Evolutionary conservation across 331 rosid species (phyloP), one percentile per base, ranked within the genome.

Genomic region (Stylosanthes scabra): DNA sequence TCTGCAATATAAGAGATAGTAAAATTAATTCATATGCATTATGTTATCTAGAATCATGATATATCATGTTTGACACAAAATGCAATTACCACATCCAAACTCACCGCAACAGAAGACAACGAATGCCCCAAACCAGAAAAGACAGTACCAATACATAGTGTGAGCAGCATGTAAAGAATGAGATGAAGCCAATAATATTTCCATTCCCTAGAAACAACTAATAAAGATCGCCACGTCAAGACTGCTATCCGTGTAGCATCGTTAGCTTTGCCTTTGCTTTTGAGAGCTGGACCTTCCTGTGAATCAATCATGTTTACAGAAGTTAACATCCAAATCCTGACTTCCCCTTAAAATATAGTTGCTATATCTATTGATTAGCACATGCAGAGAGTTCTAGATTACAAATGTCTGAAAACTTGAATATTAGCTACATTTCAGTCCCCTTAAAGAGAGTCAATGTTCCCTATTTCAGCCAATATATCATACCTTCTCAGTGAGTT

Each of bases 161-260:
- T 80, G 31, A 95, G 90, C 58, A 95, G 90, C 93, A 92, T 87
- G 76, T 74, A 84, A 75, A 95, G 97, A 88, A 87, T 81, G 72
- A 95, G 97, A 65, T 96, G 97, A 72, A 95, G 93, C 99, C 99
- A 95, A 72, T 92, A 95, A 84, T 91, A 92, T 79, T 84, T 91
- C 99, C 97, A 91, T 72, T 95, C 99, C 85, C 99, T 88, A 69
- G 97, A 95, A 93, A 95, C 92, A 68, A 95, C 92, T 66, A 95
- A 83, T 78, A 95, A 83, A 1, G 99, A 95, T 85, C 99, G 88
- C 97, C 97, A 95, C 5, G 97, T 91, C 82, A 95, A 81, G 59
- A 92, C 97, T 8, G 97, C 97, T 64, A 92, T 63, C 63, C 96
- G 85, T 9, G 96, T 90, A 55, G 89, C 89, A 84, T 12, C 79